Evolutionary conservation across 495 filamentous ascomycete genomes (phyloP).

Genomic region (Tuber magnatum): DNA sequence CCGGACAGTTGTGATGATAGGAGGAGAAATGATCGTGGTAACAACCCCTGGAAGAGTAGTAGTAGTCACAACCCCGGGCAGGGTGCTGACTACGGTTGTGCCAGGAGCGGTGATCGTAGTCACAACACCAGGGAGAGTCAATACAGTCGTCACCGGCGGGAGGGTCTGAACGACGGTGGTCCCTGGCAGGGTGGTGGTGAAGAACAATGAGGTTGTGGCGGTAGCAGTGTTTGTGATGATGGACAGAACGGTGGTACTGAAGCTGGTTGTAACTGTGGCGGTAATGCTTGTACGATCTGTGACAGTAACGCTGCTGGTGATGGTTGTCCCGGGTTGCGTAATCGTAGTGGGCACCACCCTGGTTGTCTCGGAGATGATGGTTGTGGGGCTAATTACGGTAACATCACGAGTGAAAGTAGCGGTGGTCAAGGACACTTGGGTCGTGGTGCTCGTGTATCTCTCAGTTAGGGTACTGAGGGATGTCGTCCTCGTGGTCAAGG

Average conservation of each 20-base stretch:
- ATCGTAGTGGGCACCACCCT: conserved; percentile 9
- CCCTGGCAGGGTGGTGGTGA: conserved; percentile 32
- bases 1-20: conserved; percentile 27
- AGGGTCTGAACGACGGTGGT: conserved; percentile 34
- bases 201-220: conserved; percentile 22
- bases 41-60: conserved; percentile 29
- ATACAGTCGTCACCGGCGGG: conserved; percentile 17
- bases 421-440: not conserved
- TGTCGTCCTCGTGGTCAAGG: not conserved
- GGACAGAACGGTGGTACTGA: conserved; percentile 21
- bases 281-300: not conserved
- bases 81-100: conserved; percentile 22
- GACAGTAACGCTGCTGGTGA: conserved; percentile 6
- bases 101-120: conserved; percentile 30
- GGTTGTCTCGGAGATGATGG: conserved; percentile 6
- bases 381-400: not conserved
- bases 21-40: conserved; percentile 31
- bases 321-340: conserved; percentile 1
- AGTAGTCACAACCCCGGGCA: conserved; percentile 26
- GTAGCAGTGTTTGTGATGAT: conserved; percentile 15
- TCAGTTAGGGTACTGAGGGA: not conserved
- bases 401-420: conserved; percentile 1
- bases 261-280: conserved; percentile 9
- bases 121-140: conserved; percentile 27
- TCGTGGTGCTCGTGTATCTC: conserved; percentile 1